These are phyloP conservation scores for Mariannaea sp. DNA, from an alignment of 2,329 filamentous ascomycete species.

Conservation along the genomic window DNA sequence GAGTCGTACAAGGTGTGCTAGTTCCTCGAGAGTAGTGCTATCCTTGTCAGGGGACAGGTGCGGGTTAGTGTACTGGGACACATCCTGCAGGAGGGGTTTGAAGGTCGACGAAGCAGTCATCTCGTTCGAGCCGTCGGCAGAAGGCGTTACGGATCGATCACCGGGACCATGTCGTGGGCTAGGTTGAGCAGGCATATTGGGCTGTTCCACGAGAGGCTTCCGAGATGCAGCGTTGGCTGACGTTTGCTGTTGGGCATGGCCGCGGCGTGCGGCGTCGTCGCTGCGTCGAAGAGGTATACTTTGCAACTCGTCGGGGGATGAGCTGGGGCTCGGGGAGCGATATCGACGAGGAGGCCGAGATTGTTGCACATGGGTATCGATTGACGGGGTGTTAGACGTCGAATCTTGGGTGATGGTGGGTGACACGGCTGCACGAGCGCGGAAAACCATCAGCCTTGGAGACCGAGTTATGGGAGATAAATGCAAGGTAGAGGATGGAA, in stretches of 20 bases:
- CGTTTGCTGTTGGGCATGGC: slow-evolving; percentile 45
- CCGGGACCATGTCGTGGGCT: slow-evolving; percentile 37
- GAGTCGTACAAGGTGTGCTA: slow-evolving; percentile 76
- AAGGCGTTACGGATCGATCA: slow-evolving; percentile 36
- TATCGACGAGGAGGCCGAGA: slow-evolving; percentile 56
- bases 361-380: slow-evolving; percentile 56
- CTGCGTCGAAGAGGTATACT: slow-evolving; percentile 49
- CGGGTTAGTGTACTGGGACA: slow-evolving; percentile 68
- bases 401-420: slow-evolving; percentile 46
- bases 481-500: slow-evolving; percentile 4
- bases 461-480: slow-evolving; percentile 21
- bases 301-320: slow-evolving; percentile 51
- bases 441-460: slow-evolving; percentile 42
- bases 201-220: slow-evolving; percentile 57
- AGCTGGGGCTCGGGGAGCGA: slow-evolving; percentile 60
- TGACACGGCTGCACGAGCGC: slow-evolving; percentile 40
- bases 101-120: slow-evolving; percentile 49
- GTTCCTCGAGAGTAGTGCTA: slow-evolving; percentile 73
- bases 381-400: slow-evolving; percentile 60
- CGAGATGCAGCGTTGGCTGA: slow-evolving; percentile 44
- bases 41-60: slow-evolving; percentile 64
- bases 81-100: slow-evolving; percentile 65
- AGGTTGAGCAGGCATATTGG: slow-evolving; percentile 39
- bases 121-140: slow-evolving; percentile 45
- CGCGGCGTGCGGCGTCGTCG: slow-evolving; percentile 49